Evolutionary conservation across 2,329 filamentous ascomycete species (phyloP), one percentile per base, ranked within the genome.

Genomic region (Gliomastix tumulicola): DNA sequence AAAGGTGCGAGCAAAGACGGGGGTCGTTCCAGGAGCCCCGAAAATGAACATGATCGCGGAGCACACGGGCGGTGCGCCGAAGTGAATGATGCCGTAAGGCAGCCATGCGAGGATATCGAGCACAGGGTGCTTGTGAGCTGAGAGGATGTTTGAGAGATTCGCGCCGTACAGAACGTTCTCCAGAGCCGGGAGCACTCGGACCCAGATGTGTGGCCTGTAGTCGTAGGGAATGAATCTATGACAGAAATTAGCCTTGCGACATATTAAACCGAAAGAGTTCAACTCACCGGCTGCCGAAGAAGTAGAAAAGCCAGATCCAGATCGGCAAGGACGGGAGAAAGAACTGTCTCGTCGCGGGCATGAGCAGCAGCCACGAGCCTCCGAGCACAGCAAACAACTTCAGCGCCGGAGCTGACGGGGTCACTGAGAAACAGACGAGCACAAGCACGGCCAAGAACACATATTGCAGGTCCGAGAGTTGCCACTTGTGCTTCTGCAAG

Each of bases 161-260:
- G 89, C 88, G 49, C 90, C 90, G 56, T 96, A 97, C 22, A 97
- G 74, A 44, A 97, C 92, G 60, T 97, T 96, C 65, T 97, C 90
- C 45, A 97, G 76, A 15, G 90, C 88, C 5, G 90, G 90, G 23
- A 97, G 75, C 20, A 97, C 88, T 53, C 89, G 88, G 47, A 96
- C 90, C 86, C 88, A 95, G 51, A 96, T 96, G 44, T 88, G 84
- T 41, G 89, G 89, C 48, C 90, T 81, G 66, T 88, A 92, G 54
- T 90, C 84, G 48, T 80, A 76, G 25, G 88, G 84, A 49, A 96
- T 89, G 65, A 94, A 96, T 54, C 88, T 94, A 53, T 10, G 40
- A 10, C 32, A 22, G 28, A 16, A 34, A 34, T 38, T 36, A 32
- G 36, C 35, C 16, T 13, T n/a, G n/a, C n/a, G n/a, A 23, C 30